These are phyloP conservation scores for Suillus spraguei DNA, from an alignment of 768 basidiomycete genomes.

Conservation along the genomic window DNA sequence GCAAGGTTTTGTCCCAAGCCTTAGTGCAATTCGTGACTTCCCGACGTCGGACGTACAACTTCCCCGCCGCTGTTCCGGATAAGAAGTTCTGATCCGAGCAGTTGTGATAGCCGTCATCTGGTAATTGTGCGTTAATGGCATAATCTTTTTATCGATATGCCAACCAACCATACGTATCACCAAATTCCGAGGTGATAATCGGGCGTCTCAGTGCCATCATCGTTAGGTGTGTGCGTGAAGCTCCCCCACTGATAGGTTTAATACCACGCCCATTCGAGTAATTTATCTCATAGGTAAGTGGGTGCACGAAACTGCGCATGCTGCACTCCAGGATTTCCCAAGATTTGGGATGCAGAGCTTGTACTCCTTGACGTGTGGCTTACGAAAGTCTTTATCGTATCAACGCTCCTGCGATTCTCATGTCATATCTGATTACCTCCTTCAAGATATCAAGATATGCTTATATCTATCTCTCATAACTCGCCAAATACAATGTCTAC, in stretches of 20 bases:
- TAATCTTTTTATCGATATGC: background rate
- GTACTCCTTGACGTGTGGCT: background rate
- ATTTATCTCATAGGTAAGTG: background rate
- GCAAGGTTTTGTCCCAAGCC: background rate
- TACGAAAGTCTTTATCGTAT: background rate
- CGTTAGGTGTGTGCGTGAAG: background rate
- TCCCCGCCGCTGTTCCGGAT: no score
- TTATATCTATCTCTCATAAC: background rate
- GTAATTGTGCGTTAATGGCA: background rate
- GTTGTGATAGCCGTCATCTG: background rate
- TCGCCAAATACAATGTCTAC: background rate
- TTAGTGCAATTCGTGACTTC: background rate
- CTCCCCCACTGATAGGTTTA: background rate
- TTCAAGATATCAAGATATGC: background rate
- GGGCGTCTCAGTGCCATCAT: background rate
- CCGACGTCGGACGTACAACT: background rate
- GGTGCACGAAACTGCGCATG: background rate
- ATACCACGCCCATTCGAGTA: background rate
- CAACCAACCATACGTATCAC: background rate
- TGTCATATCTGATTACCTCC: constrained; percentile 3
- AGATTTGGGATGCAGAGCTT: background rate
- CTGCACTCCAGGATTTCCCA: background rate
- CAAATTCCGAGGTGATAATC: background rate
- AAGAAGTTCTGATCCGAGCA: background rate
- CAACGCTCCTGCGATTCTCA: background rate